Evolutionary conservation across 2,329 filamentous ascomycete genomes (phyloP).

Genomic region (Scedosporium minutisporum): DNA sequence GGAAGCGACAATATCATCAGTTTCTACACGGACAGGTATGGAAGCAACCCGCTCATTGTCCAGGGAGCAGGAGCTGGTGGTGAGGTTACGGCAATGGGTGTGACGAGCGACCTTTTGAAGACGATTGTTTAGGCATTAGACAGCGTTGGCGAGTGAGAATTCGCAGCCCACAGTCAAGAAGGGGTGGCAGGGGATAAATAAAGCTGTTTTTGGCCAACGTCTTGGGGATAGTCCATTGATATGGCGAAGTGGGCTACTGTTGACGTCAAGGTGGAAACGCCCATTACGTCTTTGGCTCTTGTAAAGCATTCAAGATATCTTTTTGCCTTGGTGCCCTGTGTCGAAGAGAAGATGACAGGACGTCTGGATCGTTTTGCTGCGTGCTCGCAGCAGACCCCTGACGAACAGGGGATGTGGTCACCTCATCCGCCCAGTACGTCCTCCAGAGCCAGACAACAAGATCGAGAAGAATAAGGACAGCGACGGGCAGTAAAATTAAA

Average conservation of each 20-base stretch:
- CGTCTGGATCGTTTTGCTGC: neutral
- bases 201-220: neutral
- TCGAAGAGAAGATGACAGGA: neutral
- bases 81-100: constrained; percentile 95
- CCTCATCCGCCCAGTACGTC: constrained; percentile 16
- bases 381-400: neutral
- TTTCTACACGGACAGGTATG: constrained; percentile 95
- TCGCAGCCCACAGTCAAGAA: neutral
- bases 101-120: constrained; percentile 88
- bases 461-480: constrained; percentile 40
- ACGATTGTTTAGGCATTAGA: constrained; percentile 58
- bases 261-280: neutral
- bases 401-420: constrained; percentile 11
- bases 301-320: too few species aligned
- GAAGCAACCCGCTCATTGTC: constrained; percentile 80
- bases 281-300: neutral
- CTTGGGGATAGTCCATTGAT: neutral
- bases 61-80: constrained; percentile 91
- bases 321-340: neutral
- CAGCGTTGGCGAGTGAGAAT: constrained; percentile 19
- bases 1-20: constrained; percentile 98
- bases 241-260: neutral
- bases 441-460: constrained; percentile 44
- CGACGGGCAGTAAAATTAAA: constrained; percentile 34
- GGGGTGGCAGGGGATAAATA: too few species aligned